These are phyloP conservation scores for Candida sp. DNA, from an alignment of 1,139 yeast species.

Conservation along the genomic window DNA sequence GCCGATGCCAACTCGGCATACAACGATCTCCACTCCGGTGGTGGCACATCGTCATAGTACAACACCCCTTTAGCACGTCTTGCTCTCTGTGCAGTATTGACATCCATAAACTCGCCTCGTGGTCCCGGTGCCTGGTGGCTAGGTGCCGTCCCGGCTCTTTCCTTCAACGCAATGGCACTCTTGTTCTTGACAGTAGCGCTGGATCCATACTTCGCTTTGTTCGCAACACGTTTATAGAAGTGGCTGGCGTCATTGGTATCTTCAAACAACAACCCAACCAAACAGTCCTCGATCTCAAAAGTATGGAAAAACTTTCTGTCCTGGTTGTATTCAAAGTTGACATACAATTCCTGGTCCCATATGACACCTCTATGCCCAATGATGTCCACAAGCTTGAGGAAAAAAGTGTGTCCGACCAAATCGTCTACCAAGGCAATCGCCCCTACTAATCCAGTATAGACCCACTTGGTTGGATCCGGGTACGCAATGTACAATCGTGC, in stretches of 20 bases:
- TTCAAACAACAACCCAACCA: constrained; percentile 88
- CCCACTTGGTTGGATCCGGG: constrained; percentile 85
- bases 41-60: constrained; percentile 81
- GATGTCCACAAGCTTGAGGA: constrained; percentile 86
- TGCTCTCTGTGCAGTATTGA: constrained; percentile 56
- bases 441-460: constrained; percentile 86
- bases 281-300: constrained; percentile 91
- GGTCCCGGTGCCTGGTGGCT: constrained; percentile 60
- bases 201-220: constrained; percentile 81
- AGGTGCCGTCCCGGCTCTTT: constrained; percentile 40
- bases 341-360: constrained; percentile 97
- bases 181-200: constrained; percentile 85
- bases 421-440: constrained; percentile 91
- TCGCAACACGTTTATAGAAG: constrained; percentile 76
- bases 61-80: constrained; percentile 63
- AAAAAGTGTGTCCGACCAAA: constrained; percentile 92
- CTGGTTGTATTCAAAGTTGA: constrained; percentile 87
- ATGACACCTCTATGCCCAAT: constrained; percentile 82
- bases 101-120: constrained; percentile 63
- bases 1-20: constrained; percentile 76
- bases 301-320: constrained; percentile 95
- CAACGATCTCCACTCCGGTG: constrained; percentile 84
- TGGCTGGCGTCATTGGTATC: constrained; percentile 89
- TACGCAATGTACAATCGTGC: constrained; percentile 90
- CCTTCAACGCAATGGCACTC: constrained; percentile 82